Percentiles rank a stretch among this genome's conserved stretches.
phyloP scores from a whole-genome alignment of 2,329 filamentous ascomycete species.

The Ramularia endophylla region DNA sequence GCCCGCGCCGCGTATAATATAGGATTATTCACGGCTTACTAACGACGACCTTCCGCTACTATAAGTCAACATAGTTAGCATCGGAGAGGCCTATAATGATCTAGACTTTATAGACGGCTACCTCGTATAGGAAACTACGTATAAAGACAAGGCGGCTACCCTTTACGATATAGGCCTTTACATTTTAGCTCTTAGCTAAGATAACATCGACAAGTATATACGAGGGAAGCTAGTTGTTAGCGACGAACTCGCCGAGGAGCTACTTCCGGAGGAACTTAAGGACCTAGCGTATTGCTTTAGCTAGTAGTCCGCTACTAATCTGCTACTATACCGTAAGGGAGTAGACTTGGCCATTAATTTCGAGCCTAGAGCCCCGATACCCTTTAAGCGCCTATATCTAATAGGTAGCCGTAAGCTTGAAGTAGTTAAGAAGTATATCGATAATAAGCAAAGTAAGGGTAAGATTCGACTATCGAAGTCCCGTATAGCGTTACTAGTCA shows the following conservation, averaged over 20 bases:
- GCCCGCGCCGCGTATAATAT: too few species aligned
- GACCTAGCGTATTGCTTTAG: too few species aligned
- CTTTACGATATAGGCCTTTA: neutral
- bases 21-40: too few species aligned
- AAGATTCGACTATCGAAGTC: neutral
- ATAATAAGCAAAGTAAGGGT: neutral
- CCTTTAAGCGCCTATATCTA: too few species aligned
- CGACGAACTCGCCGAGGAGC: neutral
- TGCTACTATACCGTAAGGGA: neutral
- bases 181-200: neutral
- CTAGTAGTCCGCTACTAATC: neutral
- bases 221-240: neutral
- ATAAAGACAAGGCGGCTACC: too few species aligned
- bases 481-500: neutral
- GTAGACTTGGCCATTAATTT: neutral
- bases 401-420: too few species aligned
- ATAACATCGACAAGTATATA: neutral
- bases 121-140: too few species aligned
- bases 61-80: too few species aligned
- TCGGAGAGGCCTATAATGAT: too few species aligned
- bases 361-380: neutral
- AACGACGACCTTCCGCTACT: too few species aligned
- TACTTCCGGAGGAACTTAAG: neutral
- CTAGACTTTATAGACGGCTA: too few species aligned
- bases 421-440: too few species aligned